These are phyloP conservation scores for Phytophthora fragariaefolia DNA, from an alignment of 352 stramenopile genomes.

Conservation along the genomic window DNA sequence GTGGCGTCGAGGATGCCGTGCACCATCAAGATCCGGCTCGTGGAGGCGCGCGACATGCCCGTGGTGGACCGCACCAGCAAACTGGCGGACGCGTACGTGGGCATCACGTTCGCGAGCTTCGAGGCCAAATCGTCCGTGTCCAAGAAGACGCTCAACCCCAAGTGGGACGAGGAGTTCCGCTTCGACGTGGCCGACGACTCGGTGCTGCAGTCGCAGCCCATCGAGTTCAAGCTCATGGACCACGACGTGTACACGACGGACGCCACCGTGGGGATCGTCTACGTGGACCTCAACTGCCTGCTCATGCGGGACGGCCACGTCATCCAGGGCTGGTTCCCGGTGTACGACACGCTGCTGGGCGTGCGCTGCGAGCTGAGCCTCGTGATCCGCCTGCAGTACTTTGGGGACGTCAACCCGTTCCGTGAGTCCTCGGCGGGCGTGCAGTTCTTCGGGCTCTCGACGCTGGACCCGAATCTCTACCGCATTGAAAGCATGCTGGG, in stretches of 20 bases:
- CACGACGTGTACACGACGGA: conserved; percentile 95
- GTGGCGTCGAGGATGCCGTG: conserved; percentile 85
- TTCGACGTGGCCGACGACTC: conserved; percentile 99
- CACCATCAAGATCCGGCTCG: conserved; percentile 92
- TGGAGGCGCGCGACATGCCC: conserved; percentile 89
- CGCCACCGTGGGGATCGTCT: conserved; percentile 96
- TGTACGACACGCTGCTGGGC: conserved; percentile 97
- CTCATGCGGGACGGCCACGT: conserved; percentile 93
- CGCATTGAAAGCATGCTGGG: conserved; percentile 91
- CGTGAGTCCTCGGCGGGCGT: conserved; percentile 97
- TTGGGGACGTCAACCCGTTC: conserved; percentile 98
- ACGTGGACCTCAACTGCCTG: conserved; percentile 98
- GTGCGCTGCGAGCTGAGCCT: conserved; percentile 96
- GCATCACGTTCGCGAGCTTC: conserved; percentile 89
- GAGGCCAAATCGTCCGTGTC: conserved; percentile 90
- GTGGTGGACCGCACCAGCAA: conserved; percentile 87
- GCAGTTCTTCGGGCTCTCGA: conserved; percentile 97
- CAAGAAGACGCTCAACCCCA: conserved; percentile 95
- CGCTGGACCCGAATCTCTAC: conserved; percentile 91
- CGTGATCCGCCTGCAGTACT: conserved; percentile 96
- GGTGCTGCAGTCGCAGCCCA: conserved; percentile 97
- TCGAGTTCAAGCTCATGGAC: conserved; percentile 98
- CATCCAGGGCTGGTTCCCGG: conserved; percentile 98
- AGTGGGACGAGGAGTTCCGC: conserved; percentile 98
- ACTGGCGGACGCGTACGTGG: conserved; percentile 86